Conservation (phyloP, 352 stramenopile genomes). For the Phytopythium delawarense region DNA sequence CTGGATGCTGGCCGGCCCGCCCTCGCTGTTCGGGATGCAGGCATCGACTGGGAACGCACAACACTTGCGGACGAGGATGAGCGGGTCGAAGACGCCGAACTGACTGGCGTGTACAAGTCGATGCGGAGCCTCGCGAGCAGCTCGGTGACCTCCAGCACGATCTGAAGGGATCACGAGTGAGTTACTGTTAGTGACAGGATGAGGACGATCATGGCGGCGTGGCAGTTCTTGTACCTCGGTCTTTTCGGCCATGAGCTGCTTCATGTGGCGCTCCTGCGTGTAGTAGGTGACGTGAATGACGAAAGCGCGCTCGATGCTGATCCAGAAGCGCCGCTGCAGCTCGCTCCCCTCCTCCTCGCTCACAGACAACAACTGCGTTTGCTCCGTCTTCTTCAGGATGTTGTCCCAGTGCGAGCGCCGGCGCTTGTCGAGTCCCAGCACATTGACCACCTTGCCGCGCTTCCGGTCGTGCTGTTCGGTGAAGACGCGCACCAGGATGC, state of each 20-base stretch:
- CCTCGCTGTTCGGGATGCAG: neutral
- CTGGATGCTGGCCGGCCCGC: slow-evolving; percentile 1
- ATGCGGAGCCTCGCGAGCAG: slow-evolving; percentile 37
- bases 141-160: slow-evolving; percentile 57
- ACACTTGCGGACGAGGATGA: neutral
- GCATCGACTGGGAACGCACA: slow-evolving; percentile 3
- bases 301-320: slow-evolving; percentile 62
- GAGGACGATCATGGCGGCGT: neutral
- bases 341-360: slow-evolving; percentile 22
- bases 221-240: slow-evolving; percentile 42
- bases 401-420: slow-evolving; percentile 36
- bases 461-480: slow-evolving; percentile 18
- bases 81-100: neutral
- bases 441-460: slow-evolving; percentile 23
- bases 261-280: slow-evolving; percentile 64
- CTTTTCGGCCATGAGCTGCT: slow-evolving; percentile 56
- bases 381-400: slow-evolving; percentile 35
- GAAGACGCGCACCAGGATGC: slow-evolving; percentile 38
- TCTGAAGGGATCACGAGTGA: slow-evolving; percentile 14
- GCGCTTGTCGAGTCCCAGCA: slow-evolving; percentile 46
- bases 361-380: slow-evolving; percentile 22
- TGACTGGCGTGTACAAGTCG: slow-evolving; percentile 14
- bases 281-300: slow-evolving; percentile 76
- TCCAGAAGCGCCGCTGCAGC: slow-evolving; percentile 52
- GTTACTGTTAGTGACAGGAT: slow-evolving; percentile 2